phyloP scores from a whole-genome alignment of 2,329 filamentous ascomycete species.

The Phyllachora maydis region DNA sequence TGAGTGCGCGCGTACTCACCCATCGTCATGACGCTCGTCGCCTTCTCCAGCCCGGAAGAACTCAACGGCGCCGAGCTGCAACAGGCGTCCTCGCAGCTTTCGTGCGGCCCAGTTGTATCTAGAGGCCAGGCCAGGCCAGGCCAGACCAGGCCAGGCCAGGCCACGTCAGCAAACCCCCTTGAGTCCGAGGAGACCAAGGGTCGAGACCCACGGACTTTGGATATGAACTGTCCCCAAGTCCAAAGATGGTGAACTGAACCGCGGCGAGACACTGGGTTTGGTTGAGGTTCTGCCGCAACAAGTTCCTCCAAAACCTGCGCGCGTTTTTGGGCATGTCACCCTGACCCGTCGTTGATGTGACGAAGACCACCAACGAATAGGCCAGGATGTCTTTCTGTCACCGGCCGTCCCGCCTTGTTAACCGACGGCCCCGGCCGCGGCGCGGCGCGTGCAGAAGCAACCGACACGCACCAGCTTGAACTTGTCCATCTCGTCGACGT shows the following conservation, averaged over 20 bases:
- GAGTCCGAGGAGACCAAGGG: neutral
- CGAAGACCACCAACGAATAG: slow-evolving; percentile 48
- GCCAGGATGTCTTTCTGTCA: slow-evolving; percentile 23
- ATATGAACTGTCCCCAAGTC: slow-evolving; percentile 88
- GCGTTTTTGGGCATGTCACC: slow-evolving; percentile 81
- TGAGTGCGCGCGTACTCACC: slow-evolving; percentile 40
- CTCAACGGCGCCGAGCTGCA: slow-evolving; percentile 63
- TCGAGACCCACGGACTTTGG: slow-evolving; percentile 38
- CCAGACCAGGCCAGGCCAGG: neutral
- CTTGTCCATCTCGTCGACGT: slow-evolving; percentile 57
- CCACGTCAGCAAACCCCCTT: neutral
- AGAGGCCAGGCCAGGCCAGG: slow-evolving; percentile 1
- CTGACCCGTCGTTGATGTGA: slow-evolving; percentile 83
- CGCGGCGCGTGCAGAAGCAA: too few relatives aligned
- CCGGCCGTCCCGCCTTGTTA: neutral
- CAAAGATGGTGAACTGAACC: slow-evolving; percentile 67
- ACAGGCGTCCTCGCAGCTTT: slow-evolving; percentile 66
- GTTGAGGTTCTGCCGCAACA: slow-evolving; percentile 62
- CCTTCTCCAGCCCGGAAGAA: slow-evolving; percentile 67
- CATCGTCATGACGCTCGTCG: slow-evolving; percentile 85
- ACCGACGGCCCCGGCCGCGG: neutral
- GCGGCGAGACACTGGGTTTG: slow-evolving; percentile 39
- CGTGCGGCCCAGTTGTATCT: slow-evolving; percentile 87
- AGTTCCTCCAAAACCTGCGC: slow-evolving; percentile 61
- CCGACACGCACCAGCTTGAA: slow-evolving; percentile 44